Evolutionary conservation across 345 rosid genomes (phyloP).

Genomic region (Leavenworthia alabamica): DNA sequence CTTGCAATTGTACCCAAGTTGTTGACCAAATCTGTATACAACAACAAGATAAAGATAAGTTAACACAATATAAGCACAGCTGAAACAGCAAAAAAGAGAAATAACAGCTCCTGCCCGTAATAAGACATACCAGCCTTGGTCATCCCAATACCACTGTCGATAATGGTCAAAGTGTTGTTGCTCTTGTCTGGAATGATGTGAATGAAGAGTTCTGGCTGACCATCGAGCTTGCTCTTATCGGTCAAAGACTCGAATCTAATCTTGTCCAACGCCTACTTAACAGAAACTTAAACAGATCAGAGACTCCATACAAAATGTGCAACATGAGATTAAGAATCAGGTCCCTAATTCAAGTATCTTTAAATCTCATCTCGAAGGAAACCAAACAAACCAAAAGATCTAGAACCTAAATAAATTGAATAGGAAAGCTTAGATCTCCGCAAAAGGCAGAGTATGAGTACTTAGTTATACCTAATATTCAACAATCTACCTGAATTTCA

Average conservation of each 20-base stretch:
- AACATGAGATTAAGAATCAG: neutral
- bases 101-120: fast-evolving
- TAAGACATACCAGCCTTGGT: slow-evolving; percentile 67
- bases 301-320: neutral
- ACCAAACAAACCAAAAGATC: neutral
- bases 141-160: slow-evolving; percentile 85
- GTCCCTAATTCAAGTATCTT: neutral
- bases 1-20: slow-evolving; percentile 83
- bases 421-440: neutral
- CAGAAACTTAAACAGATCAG: neutral
- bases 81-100: too few species aligned
- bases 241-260: slow-evolving; percentile 79
- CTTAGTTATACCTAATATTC: neutral
- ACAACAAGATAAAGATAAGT: neutral
- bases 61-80: neutral
- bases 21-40: slow-evolving; percentile 67
- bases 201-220: slow-evolving; percentile 74
- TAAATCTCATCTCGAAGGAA: neutral
- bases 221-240: slow-evolving; percentile 80
- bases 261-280: slow-evolving; percentile 61
- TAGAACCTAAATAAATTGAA: neutral
- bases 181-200: slow-evolving; percentile 81
- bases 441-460: neutral
- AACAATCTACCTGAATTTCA: neutral
- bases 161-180: slow-evolving; percentile 51